phyloP scores from a whole-genome alignment of 495 filamentous ascomycete genomes.

The Schizothecium vesticola region DNA sequence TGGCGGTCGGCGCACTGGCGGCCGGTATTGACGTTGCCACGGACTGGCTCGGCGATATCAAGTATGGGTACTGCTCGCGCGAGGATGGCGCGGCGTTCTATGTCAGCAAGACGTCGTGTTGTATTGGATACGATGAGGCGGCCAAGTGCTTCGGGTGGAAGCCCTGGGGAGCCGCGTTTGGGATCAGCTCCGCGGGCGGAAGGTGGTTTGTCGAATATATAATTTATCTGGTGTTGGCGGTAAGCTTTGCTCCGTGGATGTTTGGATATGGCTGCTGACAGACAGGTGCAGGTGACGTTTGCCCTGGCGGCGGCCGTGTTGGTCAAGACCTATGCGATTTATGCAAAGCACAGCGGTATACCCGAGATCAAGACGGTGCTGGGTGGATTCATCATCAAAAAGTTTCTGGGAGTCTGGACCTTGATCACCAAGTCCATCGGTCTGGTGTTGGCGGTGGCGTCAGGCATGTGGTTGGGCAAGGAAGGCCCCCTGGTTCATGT shows the following conservation, averaged over 20 bases:
- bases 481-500: constrained; percentile 97
- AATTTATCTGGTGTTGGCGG: constrained; percentile 77
- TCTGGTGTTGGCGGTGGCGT: constrained; percentile 86
- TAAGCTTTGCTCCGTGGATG: constrained; percentile 33
- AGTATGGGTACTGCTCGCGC: constrained; percentile 79
- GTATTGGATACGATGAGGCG: constrained; percentile 77
- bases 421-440: constrained; percentile 87
- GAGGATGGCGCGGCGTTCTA: constrained; percentile 83
- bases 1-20: constrained; percentile 77
- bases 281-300: constrained; percentile 59
- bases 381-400: constrained; percentile 87
- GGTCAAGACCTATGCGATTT: constrained; percentile 76
- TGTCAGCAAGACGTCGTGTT: constrained; percentile 85
- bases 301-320: constrained; percentile 72
- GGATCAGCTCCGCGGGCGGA: constrained; percentile 58
- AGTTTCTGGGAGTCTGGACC: constrained; percentile 92
- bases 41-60: constrained; percentile 90
- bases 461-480: constrained; percentile 97
- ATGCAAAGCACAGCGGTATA: constrained; percentile 94
- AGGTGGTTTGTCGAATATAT: constrained; percentile 78
- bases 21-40: constrained; percentile 88
- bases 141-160: constrained; percentile 79
- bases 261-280: constrained; percentile 20
- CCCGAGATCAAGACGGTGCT: constrained; percentile 97
- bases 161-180: constrained; percentile 72